Evolutionary conservation across 208 protist species (phyloP), one percentile per base, ranked within the genome.

Genomic region (Endotrypanum monterogeii): DNA sequence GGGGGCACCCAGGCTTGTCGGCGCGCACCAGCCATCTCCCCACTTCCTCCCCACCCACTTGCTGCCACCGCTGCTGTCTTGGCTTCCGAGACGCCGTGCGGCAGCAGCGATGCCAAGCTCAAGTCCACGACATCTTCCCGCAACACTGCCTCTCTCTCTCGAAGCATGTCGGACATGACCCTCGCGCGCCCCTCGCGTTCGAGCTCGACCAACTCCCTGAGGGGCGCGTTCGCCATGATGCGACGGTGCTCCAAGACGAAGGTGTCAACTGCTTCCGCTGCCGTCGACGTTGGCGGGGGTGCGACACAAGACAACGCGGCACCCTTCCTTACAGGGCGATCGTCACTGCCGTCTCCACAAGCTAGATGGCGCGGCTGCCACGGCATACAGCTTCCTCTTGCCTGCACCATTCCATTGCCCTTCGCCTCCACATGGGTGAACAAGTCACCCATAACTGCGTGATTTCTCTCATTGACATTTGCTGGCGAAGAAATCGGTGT

Each of bases 121-220:
- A 58, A 79, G 11, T 60, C 68, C 3, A 65, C 68, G 11, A 52
- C 60, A 30, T 74, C 68, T 52, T 79, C 60, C 16, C 65, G 68
- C n/a, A 79, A n/a, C 0, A 74, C 23, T 5, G 25, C 14, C 20
- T 54, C 41, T 20, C 58, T 69, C 50, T 74, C 74, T 25, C 63
- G 58, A 20, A 79, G 52, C 74, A 79, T 79, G 4, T 44, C 52
- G 20, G 20, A 0, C 58, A 74, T 73, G 16, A 70, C 28, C 3
- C 9, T 5, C 16, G 46, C 52, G 6, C 74, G 74, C n/a, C 52
- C 67, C 11, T 69, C 68, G 4, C 58, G 67, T 44, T 79, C 74
- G 51, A 79, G 56, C 16, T 46, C 61, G 28, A 55, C 37, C 20
- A 79, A 35, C 50, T 70, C 68, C 14, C 41, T 39, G 25, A 68